A percentile compares a stretch with the other conserved stretches of the same genome.
Conservation (phyloP, 2,329 filamentous ascomycete species). For the Ascochyta clinopodiicola region DNA sequence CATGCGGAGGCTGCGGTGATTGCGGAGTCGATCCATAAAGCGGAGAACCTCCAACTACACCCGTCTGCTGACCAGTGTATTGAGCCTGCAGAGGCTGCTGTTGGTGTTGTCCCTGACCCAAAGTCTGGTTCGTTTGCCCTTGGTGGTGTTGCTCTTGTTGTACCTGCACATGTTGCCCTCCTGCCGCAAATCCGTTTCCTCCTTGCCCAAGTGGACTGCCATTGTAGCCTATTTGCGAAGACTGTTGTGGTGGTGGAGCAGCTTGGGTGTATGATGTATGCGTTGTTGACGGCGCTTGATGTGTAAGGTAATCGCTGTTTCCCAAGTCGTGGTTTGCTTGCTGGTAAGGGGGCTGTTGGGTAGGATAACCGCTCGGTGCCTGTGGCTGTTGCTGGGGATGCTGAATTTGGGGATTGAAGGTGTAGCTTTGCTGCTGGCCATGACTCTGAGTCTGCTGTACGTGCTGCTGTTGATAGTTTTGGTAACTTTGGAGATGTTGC, state of each 20-base stretch:
- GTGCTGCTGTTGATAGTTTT: constrained; percentile 41
- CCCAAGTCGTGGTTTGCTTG: constrained; percentile 33
- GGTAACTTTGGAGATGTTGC: constrained; percentile 40
- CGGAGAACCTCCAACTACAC: constrained; percentile 29
- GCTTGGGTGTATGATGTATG: constrained; percentile 20
- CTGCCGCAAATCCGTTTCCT: constrained; percentile 1
- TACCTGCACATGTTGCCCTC: constrained; percentile 13
- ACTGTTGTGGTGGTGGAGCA: constrained; percentile 24
- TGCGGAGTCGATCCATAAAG: constrained; percentile 11
- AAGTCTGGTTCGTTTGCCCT: neutral
- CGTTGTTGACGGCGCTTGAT: constrained; percentile 20
- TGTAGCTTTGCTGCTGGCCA: constrained; percentile 23
- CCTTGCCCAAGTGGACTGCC: constrained; percentile 21
- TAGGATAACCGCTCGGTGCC: constrained; percentile 24
- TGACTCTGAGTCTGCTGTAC: constrained; percentile 29
- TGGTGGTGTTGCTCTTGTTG: constrained; percentile 24
- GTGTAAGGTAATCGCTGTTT: constrained; percentile 39
- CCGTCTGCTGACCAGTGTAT: constrained; percentile 34
- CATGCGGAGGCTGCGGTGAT: constrained; percentile 17
- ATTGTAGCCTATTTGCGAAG: constrained; percentile 20
- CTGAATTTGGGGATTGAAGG: constrained; percentile 24
- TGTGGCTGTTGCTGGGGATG: constrained; percentile 23
- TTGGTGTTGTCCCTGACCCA: constrained; percentile 16
- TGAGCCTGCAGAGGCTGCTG: constrained; percentile 19
- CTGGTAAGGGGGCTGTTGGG: constrained; percentile 37